phyloP scores from a whole-genome alignment of 345 rosid genomes.

The Lumnitzera racemosa region DNA sequence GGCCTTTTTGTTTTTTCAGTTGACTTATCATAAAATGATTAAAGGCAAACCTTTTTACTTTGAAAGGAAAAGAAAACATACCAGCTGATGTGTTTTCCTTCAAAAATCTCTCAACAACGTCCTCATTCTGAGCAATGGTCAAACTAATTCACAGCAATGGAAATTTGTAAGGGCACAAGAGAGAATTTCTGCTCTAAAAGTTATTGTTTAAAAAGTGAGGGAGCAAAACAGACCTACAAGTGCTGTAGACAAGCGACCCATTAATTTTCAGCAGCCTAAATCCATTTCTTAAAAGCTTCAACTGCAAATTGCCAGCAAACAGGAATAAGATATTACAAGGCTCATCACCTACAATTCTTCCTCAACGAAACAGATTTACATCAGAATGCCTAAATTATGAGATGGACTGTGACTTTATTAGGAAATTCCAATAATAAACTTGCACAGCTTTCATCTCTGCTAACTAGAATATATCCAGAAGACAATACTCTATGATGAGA shows the following conservation, averaged over 20 bases:
- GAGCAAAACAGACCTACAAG: conserved; percentile 61
- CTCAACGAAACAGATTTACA: too few species aligned
- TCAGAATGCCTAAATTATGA: too few species aligned
- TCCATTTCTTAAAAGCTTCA: conserved; percentile 78
- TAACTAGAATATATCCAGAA: too few species aligned
- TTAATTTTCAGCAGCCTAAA: conserved; percentile 70
- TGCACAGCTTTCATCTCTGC: too few species aligned
- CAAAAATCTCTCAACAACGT: conserved; percentile 66
- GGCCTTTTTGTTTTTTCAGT: too few species aligned
- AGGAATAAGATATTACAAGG: too few species aligned
- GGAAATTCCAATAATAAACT: too few species aligned
- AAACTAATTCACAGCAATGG: conserved; percentile 35
- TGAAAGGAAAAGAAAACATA: conserved; percentile 14
- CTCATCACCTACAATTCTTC: too few species aligned
- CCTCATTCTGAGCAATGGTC: conserved; percentile 91
- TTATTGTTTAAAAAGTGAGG: neutral
- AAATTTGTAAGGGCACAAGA: neutral
- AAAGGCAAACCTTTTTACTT: neutral
- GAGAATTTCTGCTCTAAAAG: neutral
- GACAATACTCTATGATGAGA: too few species aligned
- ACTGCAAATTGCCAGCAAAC: conserved; percentile 26
- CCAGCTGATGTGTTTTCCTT: conserved; percentile 65
- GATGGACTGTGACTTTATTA: too few species aligned
- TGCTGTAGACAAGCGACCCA: conserved; percentile 83
- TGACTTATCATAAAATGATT: too few species aligned